These are phyloP conservation scores for Paraleonurus japonicus DNA, from an alignment of 257 asterid genomes.

Conservation along the genomic window DNA sequence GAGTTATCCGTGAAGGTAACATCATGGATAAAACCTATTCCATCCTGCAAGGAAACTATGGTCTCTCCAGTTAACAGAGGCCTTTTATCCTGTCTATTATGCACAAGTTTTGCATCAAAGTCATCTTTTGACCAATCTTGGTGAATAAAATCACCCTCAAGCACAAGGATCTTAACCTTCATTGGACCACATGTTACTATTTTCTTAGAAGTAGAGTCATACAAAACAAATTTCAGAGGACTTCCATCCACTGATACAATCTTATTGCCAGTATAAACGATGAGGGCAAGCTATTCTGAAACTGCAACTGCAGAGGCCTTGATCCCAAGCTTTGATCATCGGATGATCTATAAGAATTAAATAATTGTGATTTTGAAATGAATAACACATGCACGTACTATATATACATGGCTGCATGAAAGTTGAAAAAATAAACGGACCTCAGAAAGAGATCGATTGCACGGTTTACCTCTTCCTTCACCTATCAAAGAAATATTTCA, in stretches of 20 bases:
- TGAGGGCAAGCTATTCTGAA: constrained; percentile 36
- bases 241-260: constrained; percentile 31
- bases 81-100: constrained; percentile 62
- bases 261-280: constrained; percentile 49
- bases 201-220: constrained; percentile 36
- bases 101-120: constrained; percentile 39
- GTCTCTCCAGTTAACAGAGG: constrained; percentile 61
- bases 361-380: not conserved
- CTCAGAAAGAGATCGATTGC: constrained; percentile 35
- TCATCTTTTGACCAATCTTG: constrained; percentile 57
- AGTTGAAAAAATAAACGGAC: constrained; percentile 29
- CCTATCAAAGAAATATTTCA: constrained; percentile 34
- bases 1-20: constrained; percentile 74
- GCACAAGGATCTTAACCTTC: constrained; percentile 44
- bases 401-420: not conserved
- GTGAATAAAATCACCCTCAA: constrained; percentile 57
- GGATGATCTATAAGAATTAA: constrained; percentile 32
- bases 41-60: constrained; percentile 43
- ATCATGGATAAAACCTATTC: constrained; percentile 52
- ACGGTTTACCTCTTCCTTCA: constrained; percentile 51
- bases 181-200: constrained; percentile 48
- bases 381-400: not conserved
- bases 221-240: constrained; percentile 38
- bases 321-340: constrained; percentile 30
- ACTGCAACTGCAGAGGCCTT: constrained; percentile 43